A percentile compares a stretch with the other conserved stretches of the same genome.
phyloP scores from a whole-genome alignment of 2,329 filamentous ascomycete genomes.

The Trichophyton equinum region DNA sequence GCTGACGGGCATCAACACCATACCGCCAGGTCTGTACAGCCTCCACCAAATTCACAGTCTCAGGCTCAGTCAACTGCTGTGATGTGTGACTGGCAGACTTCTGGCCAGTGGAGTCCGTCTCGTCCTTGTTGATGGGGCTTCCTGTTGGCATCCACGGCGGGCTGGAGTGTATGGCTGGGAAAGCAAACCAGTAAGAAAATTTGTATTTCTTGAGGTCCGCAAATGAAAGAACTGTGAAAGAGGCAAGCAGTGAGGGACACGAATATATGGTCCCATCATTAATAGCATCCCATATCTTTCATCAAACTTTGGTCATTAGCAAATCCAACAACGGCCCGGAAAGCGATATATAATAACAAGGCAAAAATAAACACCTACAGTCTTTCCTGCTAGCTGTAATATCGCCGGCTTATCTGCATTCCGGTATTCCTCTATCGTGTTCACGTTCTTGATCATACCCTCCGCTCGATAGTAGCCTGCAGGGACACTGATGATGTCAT shows the following conservation, averaged over 20 bases:
- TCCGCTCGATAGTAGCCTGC: slow-evolving; percentile 67
- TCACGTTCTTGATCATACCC: slow-evolving; percentile 89
- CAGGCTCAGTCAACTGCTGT: slow-evolving; percentile 46
- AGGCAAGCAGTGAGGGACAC: slow-evolving; percentile 78
- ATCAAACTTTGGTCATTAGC: slow-evolving; percentile 2
- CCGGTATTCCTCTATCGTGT: slow-evolving; percentile 88
- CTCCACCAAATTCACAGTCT: slow-evolving; percentile 70
- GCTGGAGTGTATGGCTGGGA: slow-evolving; percentile 82
- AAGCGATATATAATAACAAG: neutral
- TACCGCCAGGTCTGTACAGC: slow-evolving; percentile 80
- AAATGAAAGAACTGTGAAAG: slow-evolving; percentile 80
- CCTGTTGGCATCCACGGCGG: slow-evolving; percentile 55
- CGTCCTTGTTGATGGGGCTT: neutral
- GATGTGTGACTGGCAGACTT: slow-evolving; percentile 7
- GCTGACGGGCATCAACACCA: slow-evolving; percentile 65
- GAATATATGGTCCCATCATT: slow-evolving; percentile 94
- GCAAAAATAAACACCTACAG: slow-evolving; percentile 39
- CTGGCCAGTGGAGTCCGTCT: slow-evolving; percentile 15
- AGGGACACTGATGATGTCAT: slow-evolving; percentile 43
- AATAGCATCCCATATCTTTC: slow-evolving; percentile 93
- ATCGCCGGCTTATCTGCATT: slow-evolving; percentile 67
- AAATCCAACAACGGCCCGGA: neutral
- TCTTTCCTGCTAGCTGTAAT: slow-evolving; percentile 64
- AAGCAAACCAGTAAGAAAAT: slow-evolving; percentile 97
- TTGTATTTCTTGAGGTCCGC: slow-evolving; percentile 96